These are phyloP conservation scores for Lentinus brumalis DNA, from an alignment of 768 basidiomycete species.

Conservation along the genomic window DNA sequence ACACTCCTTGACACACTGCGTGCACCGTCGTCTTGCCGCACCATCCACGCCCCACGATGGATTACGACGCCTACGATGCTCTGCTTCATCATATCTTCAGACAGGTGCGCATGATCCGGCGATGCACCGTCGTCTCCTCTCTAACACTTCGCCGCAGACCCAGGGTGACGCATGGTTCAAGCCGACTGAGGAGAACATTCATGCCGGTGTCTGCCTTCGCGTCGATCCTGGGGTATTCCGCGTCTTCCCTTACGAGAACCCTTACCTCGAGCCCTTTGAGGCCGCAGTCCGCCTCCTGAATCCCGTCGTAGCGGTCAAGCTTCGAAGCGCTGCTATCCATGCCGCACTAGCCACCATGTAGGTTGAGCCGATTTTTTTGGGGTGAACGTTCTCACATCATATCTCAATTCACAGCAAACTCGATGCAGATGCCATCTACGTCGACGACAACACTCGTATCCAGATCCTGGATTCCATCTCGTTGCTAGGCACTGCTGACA, in stretches of 20 bases:
- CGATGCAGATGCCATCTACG: constrained; percentile 61
- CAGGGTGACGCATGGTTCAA: constrained; percentile 88
- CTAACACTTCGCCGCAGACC: constrained; percentile 45
- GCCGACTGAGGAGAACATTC: constrained; percentile 78
- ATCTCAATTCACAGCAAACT: constrained; percentile 44
- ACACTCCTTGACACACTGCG: too few relatives aligned
- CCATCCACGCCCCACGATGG: constrained; percentile 42
- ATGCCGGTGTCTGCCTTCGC: constrained; percentile 79
- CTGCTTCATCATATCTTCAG: constrained; percentile 80
- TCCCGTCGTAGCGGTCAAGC: constrained; percentile 85
- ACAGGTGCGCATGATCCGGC: constrained; percentile 44
- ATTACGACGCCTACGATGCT: constrained; percentile 76
- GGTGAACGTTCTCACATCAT: not conserved
- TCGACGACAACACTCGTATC: constrained; percentile 82
- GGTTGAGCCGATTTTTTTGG: constrained; percentile 27
- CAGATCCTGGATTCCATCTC: constrained; percentile 77
- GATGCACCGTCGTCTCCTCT: too few relatives aligned
- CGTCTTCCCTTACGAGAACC: constrained; percentile 85
- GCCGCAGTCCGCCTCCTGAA: constrained; percentile 74
- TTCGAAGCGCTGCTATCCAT: constrained; percentile 80
- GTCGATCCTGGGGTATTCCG: constrained; percentile 70
- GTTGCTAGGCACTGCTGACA: constrained; percentile 74
- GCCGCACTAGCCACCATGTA: constrained; percentile 74
- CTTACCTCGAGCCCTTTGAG: constrained; percentile 78
- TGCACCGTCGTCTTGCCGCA: too few relatives aligned